A percentile compares a stretch with the other conserved stretches of the same genome.
These are phyloP conservation scores for Neophaeococcomyces aloes DNA, from an alignment of 2,329 filamentous ascomycete genomes.

Conservation along the genomic window DNA sequence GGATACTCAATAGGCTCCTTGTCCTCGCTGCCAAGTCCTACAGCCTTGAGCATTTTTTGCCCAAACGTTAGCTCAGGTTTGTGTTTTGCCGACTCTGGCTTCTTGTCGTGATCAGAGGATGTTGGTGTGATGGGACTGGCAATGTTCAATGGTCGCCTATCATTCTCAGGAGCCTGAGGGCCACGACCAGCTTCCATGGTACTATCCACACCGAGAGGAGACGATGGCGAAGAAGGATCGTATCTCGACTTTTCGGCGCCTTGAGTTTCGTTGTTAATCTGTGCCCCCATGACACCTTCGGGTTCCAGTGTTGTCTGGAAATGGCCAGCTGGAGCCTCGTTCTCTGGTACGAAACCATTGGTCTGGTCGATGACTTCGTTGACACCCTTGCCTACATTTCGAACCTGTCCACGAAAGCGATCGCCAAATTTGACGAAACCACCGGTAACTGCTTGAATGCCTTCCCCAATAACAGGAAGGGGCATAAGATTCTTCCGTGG, in stretches of 20 bases:
- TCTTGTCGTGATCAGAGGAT: slow-evolving; percentile 2
- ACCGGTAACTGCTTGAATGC: slow-evolving; percentile 41
- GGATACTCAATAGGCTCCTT: slow-evolving; percentile 43
- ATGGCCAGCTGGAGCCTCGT: not conserved
- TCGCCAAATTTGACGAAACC: slow-evolving; percentile 38
- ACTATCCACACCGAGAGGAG: slow-evolving; percentile 5
- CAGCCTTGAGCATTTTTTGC: slow-evolving; percentile 15
- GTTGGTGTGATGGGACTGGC: slow-evolving; percentile 5
- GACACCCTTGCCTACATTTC: slow-evolving; percentile 29
- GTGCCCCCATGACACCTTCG: not conserved
- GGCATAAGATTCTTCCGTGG: slow-evolving; percentile 23
- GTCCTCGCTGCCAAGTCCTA: slow-evolving; percentile 16
- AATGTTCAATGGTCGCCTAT: slow-evolving; percentile 7
- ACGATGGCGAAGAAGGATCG: slow-evolving; percentile 5
- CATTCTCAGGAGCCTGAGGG: slow-evolving; percentile 3
- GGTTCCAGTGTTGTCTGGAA: not conserved
- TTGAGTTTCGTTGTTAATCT: not conserved
- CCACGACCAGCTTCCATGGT: slow-evolving; percentile 2
- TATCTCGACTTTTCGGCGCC: not conserved
- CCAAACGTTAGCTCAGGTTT: not conserved
- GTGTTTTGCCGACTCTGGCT: not conserved
- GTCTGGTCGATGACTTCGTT: slow-evolving; percentile 28
- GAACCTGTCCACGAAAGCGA: slow-evolving; percentile 34
- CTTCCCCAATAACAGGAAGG: slow-evolving; percentile 41
- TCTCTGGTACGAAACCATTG: slow-evolving; percentile 25